phyloP scores from a whole-genome alignment of 106 monocot genomes.

The Acorus gramineus region DNA sequence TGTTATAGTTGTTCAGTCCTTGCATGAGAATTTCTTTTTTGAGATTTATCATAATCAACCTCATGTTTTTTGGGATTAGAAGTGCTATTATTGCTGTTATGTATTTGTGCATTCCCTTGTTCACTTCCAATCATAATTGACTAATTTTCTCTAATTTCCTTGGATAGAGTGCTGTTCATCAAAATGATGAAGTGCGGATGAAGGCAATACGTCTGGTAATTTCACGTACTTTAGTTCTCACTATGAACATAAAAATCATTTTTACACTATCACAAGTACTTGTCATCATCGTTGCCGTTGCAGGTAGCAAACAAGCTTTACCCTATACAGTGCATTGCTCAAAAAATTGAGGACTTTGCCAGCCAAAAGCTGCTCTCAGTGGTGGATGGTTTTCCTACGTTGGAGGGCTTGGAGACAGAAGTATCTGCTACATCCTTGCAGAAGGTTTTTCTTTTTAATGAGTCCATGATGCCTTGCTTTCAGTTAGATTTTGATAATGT shows the following conservation, averaged over 20 bases:
- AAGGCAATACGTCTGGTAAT: conserved; percentile 96
- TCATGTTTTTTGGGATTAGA: background rate
- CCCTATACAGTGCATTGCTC: conserved; percentile 65
- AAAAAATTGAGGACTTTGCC: conserved; percentile 89
- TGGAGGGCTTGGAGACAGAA: conserved; percentile 12
- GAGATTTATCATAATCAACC: too few species aligned
- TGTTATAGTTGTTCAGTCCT: too few species aligned
- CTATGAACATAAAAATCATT: background rate
- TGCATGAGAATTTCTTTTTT: too few species aligned
- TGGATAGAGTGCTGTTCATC: conserved; percentile 72
- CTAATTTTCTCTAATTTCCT: conserved; percentile 12
- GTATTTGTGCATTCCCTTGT: background rate
- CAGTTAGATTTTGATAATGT: background rate
- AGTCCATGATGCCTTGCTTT: background rate
- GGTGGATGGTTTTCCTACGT: conserved; percentile 17
- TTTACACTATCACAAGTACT: background rate
- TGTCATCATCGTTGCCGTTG: conserved; percentile 9
- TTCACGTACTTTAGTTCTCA: background rate
- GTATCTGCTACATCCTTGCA: conserved; percentile 13
- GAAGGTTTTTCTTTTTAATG: conserved; percentile 23
- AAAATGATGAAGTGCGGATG: conserved; percentile 86
- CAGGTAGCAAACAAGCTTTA: conserved; percentile 97
- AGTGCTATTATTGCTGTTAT: background rate
- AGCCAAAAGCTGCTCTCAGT: conserved; percentile 59
- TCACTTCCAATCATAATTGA: background rate